A percentile compares a stretch with the other conserved stretches of the same genome.
Conservation (phyloP, 306 rosid genomes). For the Vigna unguiculata region DNA sequence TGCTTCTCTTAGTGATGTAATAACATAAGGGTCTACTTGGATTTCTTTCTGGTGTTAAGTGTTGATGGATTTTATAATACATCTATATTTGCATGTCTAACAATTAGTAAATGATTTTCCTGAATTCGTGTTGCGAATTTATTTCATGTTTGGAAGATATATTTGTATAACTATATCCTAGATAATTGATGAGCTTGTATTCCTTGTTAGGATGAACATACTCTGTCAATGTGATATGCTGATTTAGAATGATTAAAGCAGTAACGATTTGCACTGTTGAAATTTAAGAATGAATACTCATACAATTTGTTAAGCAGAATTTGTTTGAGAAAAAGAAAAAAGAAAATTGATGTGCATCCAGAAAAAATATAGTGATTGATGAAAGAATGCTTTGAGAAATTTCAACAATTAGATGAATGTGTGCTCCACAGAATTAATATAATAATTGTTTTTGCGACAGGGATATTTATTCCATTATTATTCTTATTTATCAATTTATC, state of each 20-base stretch:
- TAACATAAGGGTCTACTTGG: neutral
- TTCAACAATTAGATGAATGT: conserved; percentile 22
- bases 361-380: conserved; percentile 19
- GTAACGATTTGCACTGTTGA: neutral
- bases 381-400: conserved; percentile 31
- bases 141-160: conserved; percentile 22
- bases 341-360: neutral
- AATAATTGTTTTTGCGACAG: conserved; percentile 5
- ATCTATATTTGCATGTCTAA: conserved; percentile 28
- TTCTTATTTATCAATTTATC: conserved; percentile 30
- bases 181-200: conserved; percentile 12
- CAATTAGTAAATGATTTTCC: neutral
- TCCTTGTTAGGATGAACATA: conserved; percentile 4
- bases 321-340: neutral
- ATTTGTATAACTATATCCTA: neutral
- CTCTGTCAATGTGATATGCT: conserved; percentile 15
- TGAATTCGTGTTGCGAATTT: conserved; percentile 5
- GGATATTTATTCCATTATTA: neutral
- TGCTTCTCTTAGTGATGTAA: conserved; percentile 14
- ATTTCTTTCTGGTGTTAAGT: neutral
- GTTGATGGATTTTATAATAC: conserved; percentile 16
- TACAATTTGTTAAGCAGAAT: neutral
- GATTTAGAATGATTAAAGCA: conserved; percentile 17
- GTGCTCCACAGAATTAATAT: conserved; percentile 3
- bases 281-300: conserved; percentile 31